Evolutionary conservation across 2,329 filamentous ascomycete species (phyloP), one percentile per base, ranked within the genome.

Genomic region (Penicillium sp.): DNA sequence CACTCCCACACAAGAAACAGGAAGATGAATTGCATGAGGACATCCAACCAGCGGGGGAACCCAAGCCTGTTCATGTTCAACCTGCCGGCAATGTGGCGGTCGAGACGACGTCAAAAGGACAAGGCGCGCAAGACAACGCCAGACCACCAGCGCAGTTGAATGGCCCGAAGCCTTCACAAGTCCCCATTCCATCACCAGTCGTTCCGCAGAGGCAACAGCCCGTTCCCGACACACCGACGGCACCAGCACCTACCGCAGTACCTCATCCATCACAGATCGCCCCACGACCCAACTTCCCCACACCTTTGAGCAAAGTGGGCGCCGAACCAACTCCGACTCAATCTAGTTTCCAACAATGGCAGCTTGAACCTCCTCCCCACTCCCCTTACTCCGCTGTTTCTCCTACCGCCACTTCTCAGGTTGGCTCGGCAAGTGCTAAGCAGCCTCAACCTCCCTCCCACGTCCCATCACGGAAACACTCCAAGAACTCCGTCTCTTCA

Each of bases 261-360:
- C 51, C 58, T 7, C 64, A 65, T 44, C 62, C 64, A 8, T 61
- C 63, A 9, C 68, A 66, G 48, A 54, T 60, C 37, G 56, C 61
- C 9, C 66, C 62, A 15, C 58, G 59, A 7, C 40, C 58, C 8
- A 52, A 55, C 45, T 37, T 55, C 12, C 58, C 61, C 23, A 40
- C 37, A 17, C 37, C 37, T 15, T 26, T 40, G n/a, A 40, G 10
- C 37, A 40, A 40, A 7, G 21, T 18, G 23, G 37, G 37, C 37
- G 15, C 5, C 37, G 61, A 60, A 33, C 34, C 61, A 44, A 62
- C 58, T 39, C 62, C 53, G 7, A 59, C 60, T 2, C 67, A 71
- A 36, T 65, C 66, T 32, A 70, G 61, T 44, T 69, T 71, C 51
- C 70, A 71, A 48, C 70, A 73, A 55, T 73, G 70, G 71, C 59